Evolutionary conservation across 805 yeast species (phyloP).

Genomic region (Pichia deserticola): DNA sequence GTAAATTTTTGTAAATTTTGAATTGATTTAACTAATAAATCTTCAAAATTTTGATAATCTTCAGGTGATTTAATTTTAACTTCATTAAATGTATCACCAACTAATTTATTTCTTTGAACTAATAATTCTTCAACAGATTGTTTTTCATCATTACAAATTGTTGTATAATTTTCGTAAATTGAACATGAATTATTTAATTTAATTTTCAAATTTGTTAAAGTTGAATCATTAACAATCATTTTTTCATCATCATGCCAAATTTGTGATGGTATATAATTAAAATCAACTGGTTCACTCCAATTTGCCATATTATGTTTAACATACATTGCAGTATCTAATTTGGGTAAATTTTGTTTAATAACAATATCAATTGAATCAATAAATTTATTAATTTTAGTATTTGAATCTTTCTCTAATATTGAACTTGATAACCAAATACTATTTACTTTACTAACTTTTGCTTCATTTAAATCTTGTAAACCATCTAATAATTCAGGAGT

Average conservation of each 20-base stretch:
- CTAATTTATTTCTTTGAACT: slow-evolving; percentile 28
- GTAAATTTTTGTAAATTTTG: slow-evolving; percentile 54
- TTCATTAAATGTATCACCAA: slow-evolving; percentile 26
- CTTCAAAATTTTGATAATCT: slow-evolving; percentile 38
- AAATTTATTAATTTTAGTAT: slow-evolving; percentile 39
- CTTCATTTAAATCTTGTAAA: slow-evolving; percentile 76
- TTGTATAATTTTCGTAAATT: slow-evolving; percentile 35
- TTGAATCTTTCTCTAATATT: slow-evolving; percentile 45
- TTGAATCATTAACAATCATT: slow-evolving; percentile 50
- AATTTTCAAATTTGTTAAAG: slow-evolving; percentile 48
- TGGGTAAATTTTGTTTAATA: slow-evolving; percentile 62
- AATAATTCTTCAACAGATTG: slow-evolving; percentile 39
- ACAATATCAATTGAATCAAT: slow-evolving; percentile 44
- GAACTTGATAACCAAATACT: slow-evolving; percentile 57
- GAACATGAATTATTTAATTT: slow-evolving; percentile 36
- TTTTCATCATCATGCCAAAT: slow-evolving; percentile 97
- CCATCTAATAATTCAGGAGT: slow-evolving; percentile 84
- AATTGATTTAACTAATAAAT: slow-evolving; percentile 45
- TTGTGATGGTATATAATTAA: slow-evolving; percentile 76
- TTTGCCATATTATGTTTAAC: slow-evolving; percentile 70
- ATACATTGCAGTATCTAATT: slow-evolving; percentile 81
- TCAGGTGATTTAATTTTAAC: slow-evolving; percentile 36
- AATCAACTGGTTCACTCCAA: slow-evolving; percentile 87
- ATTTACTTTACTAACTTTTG: slow-evolving; percentile 65
- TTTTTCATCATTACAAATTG: slow-evolving; percentile 38